Conservation (phyloP, 305 asterid species). For the Withania somnifera region DNA sequence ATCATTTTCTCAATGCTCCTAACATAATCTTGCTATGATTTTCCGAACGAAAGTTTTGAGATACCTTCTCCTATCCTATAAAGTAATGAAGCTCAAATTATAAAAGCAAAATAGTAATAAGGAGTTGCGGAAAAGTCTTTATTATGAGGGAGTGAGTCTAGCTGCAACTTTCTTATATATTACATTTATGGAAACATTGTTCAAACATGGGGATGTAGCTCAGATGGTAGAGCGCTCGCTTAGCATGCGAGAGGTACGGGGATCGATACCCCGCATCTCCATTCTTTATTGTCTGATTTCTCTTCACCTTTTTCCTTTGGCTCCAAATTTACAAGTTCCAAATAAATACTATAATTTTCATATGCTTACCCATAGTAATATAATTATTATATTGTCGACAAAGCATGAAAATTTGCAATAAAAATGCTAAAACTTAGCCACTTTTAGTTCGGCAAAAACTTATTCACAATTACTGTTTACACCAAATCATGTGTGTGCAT, state of each 20-base stretch:
- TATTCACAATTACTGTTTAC: no score
- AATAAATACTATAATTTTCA: no score
- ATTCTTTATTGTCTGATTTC: background rate
- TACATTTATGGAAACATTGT: fast-evolving
- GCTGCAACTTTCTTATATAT: background rate
- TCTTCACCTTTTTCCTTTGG: no score
- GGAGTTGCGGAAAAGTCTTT: background rate
- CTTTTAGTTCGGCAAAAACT: no score
- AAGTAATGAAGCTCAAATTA: no score
- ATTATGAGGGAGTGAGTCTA: no score
- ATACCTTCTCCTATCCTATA: background rate
- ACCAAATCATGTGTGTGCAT: background rate
- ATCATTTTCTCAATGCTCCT: background rate
- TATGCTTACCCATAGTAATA: no score
- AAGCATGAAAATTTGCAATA: no score
- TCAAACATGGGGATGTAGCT: slow-evolving; percentile 59
- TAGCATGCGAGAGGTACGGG: slow-evolving; percentile 98
- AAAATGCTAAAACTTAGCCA: no score
- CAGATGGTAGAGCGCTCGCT: slow-evolving; percentile 98
- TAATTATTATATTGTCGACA: no score
- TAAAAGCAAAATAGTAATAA: background rate
- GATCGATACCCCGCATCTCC: slow-evolving; percentile 97
- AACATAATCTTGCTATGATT: background rate
- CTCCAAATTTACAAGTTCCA: no score
- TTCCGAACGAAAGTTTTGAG: background rate